A percentile compares a stretch with the other conserved stretches of the same genome.
These are phyloP conservation scores for Russula sp. DNA, from an alignment of 768 basidiomycete genomes.

Conservation along the genomic window DNA sequence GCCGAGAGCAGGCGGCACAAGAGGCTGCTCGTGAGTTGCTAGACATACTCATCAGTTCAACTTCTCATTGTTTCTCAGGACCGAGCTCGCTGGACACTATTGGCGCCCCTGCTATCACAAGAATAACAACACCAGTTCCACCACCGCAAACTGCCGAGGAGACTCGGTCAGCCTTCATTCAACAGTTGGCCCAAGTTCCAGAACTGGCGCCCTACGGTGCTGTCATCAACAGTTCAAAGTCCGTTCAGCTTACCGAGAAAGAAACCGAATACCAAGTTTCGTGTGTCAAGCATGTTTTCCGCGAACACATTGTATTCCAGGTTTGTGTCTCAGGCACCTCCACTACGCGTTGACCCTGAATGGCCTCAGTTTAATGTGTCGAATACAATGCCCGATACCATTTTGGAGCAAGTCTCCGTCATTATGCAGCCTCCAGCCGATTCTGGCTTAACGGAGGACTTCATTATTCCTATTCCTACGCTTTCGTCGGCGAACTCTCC, in stretches of 20 bases:
- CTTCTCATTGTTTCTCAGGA: conserved; percentile 37
- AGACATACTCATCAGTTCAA: not conserved
- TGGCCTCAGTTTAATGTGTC: conserved; percentile 83
- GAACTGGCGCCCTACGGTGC: conserved; percentile 82
- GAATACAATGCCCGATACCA: conserved; percentile 93
- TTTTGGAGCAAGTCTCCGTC: conserved; percentile 90
- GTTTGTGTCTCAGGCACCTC: conserved; percentile 37
- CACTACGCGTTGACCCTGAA: conserved; percentile 15
- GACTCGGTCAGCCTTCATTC: conserved; percentile 78
- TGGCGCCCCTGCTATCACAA: conserved; percentile 56
- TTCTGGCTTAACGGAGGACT: conserved; percentile 79
- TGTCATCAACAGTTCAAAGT: conserved; percentile 74
- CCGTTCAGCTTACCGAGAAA: conserved; percentile 83
- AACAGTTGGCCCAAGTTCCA: conserved; percentile 81
- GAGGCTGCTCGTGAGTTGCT: conserved; percentile 74
- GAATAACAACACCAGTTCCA: conserved; percentile 52
- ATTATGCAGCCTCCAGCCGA: conserved; percentile 83
- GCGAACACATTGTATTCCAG: conserved; percentile 95
- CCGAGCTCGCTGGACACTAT: conserved; percentile 86
- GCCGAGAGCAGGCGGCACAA: conserved; percentile 84
- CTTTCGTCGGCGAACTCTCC: conserved; percentile 67
- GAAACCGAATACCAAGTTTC: conserved; percentile 98
- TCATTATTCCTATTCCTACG: conserved; percentile 79
- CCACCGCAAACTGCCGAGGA: conserved; percentile 81
- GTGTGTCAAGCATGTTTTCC: conserved; percentile 95